phyloP scores from a whole-genome alignment of 2,329 filamentous ascomycete genomes.

The Aspergillus bombycis region DNA sequence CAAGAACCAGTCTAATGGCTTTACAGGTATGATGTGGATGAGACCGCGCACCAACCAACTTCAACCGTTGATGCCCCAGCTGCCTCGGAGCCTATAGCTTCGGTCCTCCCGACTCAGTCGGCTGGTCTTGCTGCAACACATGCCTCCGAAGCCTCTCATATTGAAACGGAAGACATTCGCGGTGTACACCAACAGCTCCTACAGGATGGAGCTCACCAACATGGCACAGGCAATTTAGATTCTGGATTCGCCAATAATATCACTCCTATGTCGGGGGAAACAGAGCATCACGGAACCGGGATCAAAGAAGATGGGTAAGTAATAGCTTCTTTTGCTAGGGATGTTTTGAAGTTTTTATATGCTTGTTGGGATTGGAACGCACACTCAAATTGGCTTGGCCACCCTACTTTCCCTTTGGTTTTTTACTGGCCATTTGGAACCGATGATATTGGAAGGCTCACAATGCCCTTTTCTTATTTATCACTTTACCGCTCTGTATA shows the following conservation, averaged over 20 bases:
- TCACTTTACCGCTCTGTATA: slow-evolving; percentile 6
- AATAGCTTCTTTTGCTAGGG: not conserved
- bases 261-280: slow-evolving; percentile 29
- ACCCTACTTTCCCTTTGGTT: not conserved
- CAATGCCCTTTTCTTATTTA: slow-evolving; percentile 12
- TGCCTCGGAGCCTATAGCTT: slow-evolving; percentile 37
- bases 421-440: not conserved
- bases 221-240: slow-evolving; percentile 31
- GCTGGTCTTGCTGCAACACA: slow-evolving; percentile 39
- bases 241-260: slow-evolving; percentile 24
- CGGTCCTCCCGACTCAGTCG: slow-evolving; percentile 32
- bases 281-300: slow-evolving; percentile 44
- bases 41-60: slow-evolving; percentile 46
- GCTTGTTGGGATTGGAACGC: not conserved
- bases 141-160: slow-evolving; percentile 35
- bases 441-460: not conserved
- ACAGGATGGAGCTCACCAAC: slow-evolving; percentile 30
- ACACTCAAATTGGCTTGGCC: not conserved
- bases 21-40: slow-evolving; percentile 69
- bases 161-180: slow-evolving; percentile 25
- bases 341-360: not conserved
- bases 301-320: slow-evolving; percentile 95
- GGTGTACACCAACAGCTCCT: slow-evolving; percentile 25
- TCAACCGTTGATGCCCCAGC: slow-evolving; percentile 42
- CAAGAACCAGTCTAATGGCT: slow-evolving; percentile 13